Conservation (phyloP, 2,329 filamentous ascomycete species). For the Penicillium thymicola region DNA sequence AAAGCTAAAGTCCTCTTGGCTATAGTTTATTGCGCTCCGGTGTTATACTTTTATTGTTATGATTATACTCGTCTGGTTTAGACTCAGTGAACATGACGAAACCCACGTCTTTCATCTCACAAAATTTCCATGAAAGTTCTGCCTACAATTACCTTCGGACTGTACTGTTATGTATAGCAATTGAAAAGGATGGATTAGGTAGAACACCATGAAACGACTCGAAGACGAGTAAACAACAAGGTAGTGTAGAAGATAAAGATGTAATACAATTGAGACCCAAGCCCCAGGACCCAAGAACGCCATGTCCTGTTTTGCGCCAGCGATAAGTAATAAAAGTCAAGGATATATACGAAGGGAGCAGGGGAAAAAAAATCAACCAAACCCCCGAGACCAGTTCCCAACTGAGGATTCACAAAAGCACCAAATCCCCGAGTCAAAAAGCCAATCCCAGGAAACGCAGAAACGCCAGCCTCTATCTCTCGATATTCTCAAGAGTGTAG, state of each 20-base stretch:
- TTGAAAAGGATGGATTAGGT: background rate
- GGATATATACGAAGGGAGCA: conserved; percentile 11
- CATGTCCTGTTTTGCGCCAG: conserved; percentile 13
- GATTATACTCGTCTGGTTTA: too few relatives aligned
- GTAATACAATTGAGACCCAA: conserved; percentile 6
- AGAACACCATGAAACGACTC: background rate
- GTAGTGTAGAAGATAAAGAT: background rate
- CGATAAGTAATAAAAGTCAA: conserved; percentile 9
- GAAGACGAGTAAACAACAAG: background rate
- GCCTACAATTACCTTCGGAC: too few relatives aligned
- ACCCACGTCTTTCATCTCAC: too few relatives aligned
- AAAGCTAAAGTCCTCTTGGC: too few relatives aligned
- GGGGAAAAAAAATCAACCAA: background rate
- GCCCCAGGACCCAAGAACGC: conserved; percentile 9
- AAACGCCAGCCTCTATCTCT: background rate
- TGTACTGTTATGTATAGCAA: background rate
- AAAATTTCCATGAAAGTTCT: background rate
- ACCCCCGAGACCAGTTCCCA: background rate
- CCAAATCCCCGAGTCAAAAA: background rate
- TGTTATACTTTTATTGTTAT: too few relatives aligned
- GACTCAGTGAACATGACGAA: too few relatives aligned
- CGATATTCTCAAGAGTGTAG: background rate
- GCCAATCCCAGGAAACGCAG: background rate
- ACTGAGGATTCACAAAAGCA: background rate
- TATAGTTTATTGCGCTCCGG: too few relatives aligned